These are phyloP conservation scores for Royoungia palumana DNA, from an alignment of 768 basidiomycete species.

Conservation along the genomic window DNA sequence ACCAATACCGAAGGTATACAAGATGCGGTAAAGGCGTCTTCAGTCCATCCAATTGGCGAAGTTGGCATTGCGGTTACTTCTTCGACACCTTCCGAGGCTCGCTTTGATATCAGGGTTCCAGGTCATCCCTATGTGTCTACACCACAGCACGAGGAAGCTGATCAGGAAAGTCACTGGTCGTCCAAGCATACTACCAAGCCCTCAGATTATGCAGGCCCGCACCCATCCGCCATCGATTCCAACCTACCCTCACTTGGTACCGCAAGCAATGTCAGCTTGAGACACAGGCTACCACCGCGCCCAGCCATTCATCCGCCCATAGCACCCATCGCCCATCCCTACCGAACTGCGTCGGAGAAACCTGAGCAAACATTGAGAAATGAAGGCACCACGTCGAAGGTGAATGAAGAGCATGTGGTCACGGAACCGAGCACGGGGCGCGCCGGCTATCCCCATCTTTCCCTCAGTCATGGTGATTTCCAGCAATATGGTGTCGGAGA, in stretches of 20 bases:
- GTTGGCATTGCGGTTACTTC: constrained; percentile 46
- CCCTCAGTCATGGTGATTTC: constrained; percentile 30
- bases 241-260: constrained; percentile 11
- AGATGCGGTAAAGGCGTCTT: constrained; percentile 22
- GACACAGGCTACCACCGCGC: constrained; percentile 38
- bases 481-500: constrained; percentile 62
- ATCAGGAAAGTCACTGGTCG: constrained; percentile 3
- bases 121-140: constrained; percentile 36
- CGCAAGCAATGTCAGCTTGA: constrained; percentile 30
- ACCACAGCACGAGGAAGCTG: background rate
- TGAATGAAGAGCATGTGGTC: background rate
- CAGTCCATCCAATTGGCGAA: constrained; percentile 27
- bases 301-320: constrained; percentile 20
- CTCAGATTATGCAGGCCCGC: constrained; percentile 41
- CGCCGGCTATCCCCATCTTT: constrained; percentile 17
- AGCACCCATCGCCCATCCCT: constrained; percentile 30
- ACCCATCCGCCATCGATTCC: constrained; percentile 33
- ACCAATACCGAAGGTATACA: background rate
- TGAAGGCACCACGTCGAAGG: background rate
- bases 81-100: constrained; percentile 29
- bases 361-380: background rate
- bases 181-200: constrained; percentile 21
- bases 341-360: constrained; percentile 7
- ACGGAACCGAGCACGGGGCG: background rate
- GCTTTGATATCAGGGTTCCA: constrained; percentile 20